A percentile compares a stretch with the other conserved stretches of the same genome.
Conservation (phyloP, 2,329 filamentous ascomycete species). For the Diplodia scrobiculata region DNA sequence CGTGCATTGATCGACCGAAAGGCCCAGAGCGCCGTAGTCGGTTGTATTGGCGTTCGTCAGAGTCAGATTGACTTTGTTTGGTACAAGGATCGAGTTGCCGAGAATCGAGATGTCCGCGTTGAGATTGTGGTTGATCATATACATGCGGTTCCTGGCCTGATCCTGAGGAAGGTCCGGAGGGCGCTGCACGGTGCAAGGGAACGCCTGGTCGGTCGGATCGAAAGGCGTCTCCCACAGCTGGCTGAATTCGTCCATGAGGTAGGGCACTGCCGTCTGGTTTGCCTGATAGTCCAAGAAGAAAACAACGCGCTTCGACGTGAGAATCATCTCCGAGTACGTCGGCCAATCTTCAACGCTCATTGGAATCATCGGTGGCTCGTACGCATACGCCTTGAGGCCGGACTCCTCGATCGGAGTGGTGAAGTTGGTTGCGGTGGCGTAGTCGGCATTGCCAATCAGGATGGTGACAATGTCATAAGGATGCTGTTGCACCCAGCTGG, state of each 20-base stretch:
- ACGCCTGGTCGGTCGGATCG: constrained; percentile 66
- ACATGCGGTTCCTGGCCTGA: constrained; percentile 62
- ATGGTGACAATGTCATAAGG: constrained; percentile 88
- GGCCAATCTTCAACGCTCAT: constrained; percentile 80
- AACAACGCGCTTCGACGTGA: constrained; percentile 43
- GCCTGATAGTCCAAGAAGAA: constrained; percentile 55
- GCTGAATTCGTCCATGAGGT: constrained; percentile 82
- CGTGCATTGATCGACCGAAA: constrained; percentile 40
- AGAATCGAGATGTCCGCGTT: constrained; percentile 66
- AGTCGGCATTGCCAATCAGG: constrained; percentile 78
- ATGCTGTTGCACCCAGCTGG: constrained; percentile 70
- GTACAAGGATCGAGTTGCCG: constrained; percentile 40
- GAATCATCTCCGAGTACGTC: constrained; percentile 65
- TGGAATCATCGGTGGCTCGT: constrained; percentile 69
- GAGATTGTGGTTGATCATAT: constrained; percentile 88
- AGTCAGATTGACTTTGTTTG: constrained; percentile 42
- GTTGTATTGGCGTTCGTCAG: constrained; percentile 40
- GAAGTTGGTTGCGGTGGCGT: constrained; percentile 66
- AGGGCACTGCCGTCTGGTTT: constrained; percentile 75
- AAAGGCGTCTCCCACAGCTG: constrained; percentile 93
- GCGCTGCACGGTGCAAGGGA: constrained; percentile 78
- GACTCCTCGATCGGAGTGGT: constrained; percentile 68
- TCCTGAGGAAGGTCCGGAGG: constrained; percentile 66
- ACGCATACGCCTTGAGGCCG: constrained; percentile 73
- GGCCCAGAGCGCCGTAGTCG: constrained; percentile 41